Evolutionary conservation across 768 basidiomycete genomes (phyloP).

Genomic region (Fomitopsis pulvina): DNA sequence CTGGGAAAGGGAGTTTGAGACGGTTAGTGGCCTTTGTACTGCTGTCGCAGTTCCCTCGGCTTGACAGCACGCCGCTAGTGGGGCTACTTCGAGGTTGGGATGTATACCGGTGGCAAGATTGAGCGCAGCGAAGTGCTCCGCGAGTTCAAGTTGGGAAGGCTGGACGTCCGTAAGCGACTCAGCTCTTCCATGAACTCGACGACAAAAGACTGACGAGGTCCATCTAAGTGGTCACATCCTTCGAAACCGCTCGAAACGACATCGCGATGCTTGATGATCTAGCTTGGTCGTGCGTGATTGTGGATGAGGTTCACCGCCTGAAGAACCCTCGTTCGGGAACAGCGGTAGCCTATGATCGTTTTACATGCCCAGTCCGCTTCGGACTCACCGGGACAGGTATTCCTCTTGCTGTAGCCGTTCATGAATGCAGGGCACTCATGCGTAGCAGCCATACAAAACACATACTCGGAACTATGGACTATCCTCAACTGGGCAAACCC

Average conservation of each 20-base stretch:
- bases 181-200: background rate
- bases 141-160: conserved; percentile 74
- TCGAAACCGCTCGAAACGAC: conserved; percentile 66
- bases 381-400: conserved; percentile 76
- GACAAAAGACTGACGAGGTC: no score
- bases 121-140: conserved; percentile 51
- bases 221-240: conserved; percentile 86
- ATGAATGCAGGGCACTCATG: background rate
- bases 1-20: conserved; percentile 86
- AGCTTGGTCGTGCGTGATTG: conserved; percentile 65
- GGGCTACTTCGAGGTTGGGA: conserved; percentile 88
- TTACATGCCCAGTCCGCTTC: conserved; percentile 61
- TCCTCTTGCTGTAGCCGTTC: conserved; percentile 7
- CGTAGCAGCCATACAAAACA: conserved; percentile 74
- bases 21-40: conserved; percentile 36
- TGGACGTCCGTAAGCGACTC: conserved; percentile 67
- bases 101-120: conserved; percentile 50
- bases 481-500: conserved; percentile 92
- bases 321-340: conserved; percentile 72
- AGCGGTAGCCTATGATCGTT: conserved; percentile 63
- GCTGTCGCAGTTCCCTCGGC: background rate
- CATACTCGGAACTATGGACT: conserved; percentile 87
- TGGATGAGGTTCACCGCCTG: conserved; percentile 88
- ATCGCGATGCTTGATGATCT: conserved; percentile 65
- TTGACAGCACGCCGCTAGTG: conserved; percentile 48